Conservation (phyloP, 1,284 basidiomycete species). For the Trichosporon ovoides region DNA sequence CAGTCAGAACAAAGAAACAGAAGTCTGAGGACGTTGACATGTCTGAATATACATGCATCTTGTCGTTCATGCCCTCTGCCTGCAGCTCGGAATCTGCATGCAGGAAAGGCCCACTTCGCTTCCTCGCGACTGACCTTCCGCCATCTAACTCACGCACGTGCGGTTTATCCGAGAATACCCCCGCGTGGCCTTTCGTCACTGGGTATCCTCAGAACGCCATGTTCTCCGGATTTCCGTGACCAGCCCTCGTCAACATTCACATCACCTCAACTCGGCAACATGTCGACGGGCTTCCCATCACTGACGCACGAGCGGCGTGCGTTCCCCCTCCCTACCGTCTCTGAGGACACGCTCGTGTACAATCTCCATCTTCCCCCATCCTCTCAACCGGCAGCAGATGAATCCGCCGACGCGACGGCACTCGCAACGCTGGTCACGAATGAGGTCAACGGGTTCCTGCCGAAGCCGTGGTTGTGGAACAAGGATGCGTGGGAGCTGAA, state of each 20-base stretch:
- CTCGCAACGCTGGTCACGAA: conserved; percentile 64
- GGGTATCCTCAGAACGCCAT: too few species aligned
- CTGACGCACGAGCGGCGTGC: conserved; percentile 34
- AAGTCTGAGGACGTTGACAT: too few species aligned
- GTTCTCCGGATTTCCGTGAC: too few species aligned
- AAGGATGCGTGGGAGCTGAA: conserved; percentile 80
- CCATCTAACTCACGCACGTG: conserved; percentile 4
- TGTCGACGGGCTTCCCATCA: conserved; percentile 44
- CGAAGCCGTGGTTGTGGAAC: conserved; percentile 71
- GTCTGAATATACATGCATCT: too few species aligned
- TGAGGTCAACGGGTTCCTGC: conserved; percentile 58
- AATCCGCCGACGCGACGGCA: conserved; percentile 58
- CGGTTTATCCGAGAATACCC: not conserved
- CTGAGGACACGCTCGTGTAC: conserved; percentile 80
- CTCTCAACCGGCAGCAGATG: conserved; percentile 46
- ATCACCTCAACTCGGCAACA: not conserved
- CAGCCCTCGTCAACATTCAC: too few species aligned
- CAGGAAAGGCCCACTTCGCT: too few species aligned
- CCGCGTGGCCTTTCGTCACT: not conserved
- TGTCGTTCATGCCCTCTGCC: too few species aligned
- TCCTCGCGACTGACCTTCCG: conserved; percentile 8
- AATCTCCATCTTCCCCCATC: conserved; percentile 59
- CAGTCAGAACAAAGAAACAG: not conserved
- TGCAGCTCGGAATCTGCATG: too few species aligned
- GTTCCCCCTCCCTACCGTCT: conserved; percentile 53